These are phyloP conservation scores for Avena insularis DNA, from an alignment of 176 grass and related monocot species.

Conservation along the genomic window DNA sequence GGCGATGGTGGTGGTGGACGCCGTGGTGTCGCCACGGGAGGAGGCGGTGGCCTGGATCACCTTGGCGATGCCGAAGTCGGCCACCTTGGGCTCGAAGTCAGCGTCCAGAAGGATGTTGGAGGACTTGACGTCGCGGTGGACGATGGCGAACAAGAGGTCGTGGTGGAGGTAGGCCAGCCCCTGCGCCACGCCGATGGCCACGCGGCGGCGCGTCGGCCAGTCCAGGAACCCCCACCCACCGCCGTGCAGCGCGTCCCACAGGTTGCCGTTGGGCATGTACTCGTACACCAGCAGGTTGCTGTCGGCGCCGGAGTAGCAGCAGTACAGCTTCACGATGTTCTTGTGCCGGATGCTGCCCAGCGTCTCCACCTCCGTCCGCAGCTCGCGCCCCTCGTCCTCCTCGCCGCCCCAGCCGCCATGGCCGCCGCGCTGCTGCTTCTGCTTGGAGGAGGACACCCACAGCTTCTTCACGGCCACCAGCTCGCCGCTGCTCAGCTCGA, in stretches of 20 bases:
- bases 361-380: constrained; percentile 91
- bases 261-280: constrained; percentile 98
- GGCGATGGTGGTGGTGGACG: constrained; percentile 74
- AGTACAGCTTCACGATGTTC: constrained; percentile 99
- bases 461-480: constrained; percentile 91
- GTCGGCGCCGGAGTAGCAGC: constrained; percentile 83
- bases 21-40: constrained; percentile 8
- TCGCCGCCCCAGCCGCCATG: background rate
- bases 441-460: constrained; percentile 52
- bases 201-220: constrained; percentile 81
- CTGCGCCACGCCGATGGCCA: constrained; percentile 80
- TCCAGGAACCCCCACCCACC: constrained; percentile 62
- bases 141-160: constrained; percentile 78
- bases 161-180: constrained; percentile 94
- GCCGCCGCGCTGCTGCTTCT: constrained; percentile 22
- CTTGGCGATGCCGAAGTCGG: constrained; percentile 94
- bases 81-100: constrained; percentile 91
- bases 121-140: constrained; percentile 93
- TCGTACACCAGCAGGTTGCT: constrained; percentile 93
- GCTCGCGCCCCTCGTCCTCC: constrained; percentile 60
- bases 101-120: constrained; percentile 96
- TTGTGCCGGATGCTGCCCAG: constrained; percentile 98
- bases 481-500: constrained; percentile 77
- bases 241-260: constrained; percentile 88
- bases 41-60: constrained; percentile 62